Conservation (phyloP, 169 alveolate species). For the Plasmodium inui region DNA sequence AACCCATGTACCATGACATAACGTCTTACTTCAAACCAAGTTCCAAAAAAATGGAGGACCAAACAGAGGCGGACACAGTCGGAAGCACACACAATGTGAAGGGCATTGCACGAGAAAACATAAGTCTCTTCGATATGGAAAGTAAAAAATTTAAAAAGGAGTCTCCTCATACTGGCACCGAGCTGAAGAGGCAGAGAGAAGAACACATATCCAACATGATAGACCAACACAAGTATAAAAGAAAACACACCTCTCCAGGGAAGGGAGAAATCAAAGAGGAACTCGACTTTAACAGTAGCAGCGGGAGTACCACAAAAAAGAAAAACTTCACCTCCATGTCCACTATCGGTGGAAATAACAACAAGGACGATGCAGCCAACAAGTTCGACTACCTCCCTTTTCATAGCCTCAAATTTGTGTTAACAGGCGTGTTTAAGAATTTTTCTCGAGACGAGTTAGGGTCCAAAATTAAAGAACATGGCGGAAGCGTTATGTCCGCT, state of each 20-base stretch:
- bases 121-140: not conserved
- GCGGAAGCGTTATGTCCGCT: conserved; percentile 92
- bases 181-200: conserved; percentile 43
- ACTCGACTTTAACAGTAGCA: not conserved
- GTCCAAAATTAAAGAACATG: conserved; percentile 86
- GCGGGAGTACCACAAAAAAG: not conserved
- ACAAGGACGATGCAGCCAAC: not conserved
- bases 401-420: conserved; percentile 87
- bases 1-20: conserved; percentile 26
- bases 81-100: not conserved
- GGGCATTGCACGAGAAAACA: conserved; percentile 21
- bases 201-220: not conserved
- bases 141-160: not conserved
- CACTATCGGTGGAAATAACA: not conserved
- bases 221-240: not conserved
- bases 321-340: not conserved
- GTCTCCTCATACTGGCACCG: not conserved
- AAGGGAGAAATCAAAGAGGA: conserved; percentile 3
- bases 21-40: conserved; percentile 40
- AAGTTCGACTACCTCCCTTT: conserved; percentile 63
- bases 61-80: not conserved
- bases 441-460: conserved; percentile 87
- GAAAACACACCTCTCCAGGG: conserved; percentile 11
- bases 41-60: conserved; percentile 9
- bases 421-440: conserved; percentile 89